These are phyloP conservation scores for Malus hybrid DNA, from an alignment of 331 rosid genomes.

Conservation along the genomic window DNA sequence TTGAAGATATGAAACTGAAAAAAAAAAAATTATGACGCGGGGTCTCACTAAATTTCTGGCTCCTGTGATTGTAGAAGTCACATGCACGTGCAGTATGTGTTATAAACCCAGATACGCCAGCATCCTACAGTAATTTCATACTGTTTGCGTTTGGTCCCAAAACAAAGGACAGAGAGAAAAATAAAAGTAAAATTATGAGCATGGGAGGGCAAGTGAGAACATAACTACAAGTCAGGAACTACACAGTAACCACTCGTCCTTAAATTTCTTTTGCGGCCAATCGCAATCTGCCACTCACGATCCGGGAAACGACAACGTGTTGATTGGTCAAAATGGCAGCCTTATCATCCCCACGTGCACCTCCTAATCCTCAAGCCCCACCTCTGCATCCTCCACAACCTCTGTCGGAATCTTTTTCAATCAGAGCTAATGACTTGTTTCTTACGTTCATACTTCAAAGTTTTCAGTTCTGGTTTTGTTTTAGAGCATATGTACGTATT, in stretches of 20 bases:
- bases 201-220: neutral
- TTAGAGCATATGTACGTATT: no score
- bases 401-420: neutral
- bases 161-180: neutral
- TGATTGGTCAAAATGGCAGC: constrained; percentile 22
- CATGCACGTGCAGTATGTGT: constrained; percentile 28
- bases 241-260: neutral
- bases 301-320: neutral
- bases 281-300: neutral
- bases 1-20: neutral
- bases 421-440: neutral
- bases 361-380: constrained; percentile 1
- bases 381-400: neutral
- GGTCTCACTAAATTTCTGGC: neutral
- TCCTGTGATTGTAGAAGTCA: neutral
- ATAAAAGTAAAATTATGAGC: neutral
- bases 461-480: neutral
- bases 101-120: constrained; percentile 8
- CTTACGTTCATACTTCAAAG: neutral
- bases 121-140: neutral
- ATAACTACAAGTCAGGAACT: neutral
- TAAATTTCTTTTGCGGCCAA: neutral
- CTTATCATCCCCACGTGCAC: constrained; percentile 25
- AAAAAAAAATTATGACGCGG: neutral
- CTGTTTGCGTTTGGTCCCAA: neutral